phyloP scores from a whole-genome alignment of 1,139 yeast genomes.

The Tardiomyces depauwii region DNA sequence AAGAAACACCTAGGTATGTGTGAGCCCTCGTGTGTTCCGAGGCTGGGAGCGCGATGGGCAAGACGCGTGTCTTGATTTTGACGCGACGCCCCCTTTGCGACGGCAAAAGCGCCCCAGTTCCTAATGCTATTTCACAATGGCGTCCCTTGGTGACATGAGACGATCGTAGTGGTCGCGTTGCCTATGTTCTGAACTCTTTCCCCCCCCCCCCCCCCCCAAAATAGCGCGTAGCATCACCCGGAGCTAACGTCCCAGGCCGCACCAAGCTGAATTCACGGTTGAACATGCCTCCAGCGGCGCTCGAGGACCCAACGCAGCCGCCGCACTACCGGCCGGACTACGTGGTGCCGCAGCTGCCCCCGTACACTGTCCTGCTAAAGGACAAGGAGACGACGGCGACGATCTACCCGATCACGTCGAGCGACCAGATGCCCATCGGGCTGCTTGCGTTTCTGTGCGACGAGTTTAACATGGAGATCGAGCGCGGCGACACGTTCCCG shows the following conservation, averaged over 20 bases:
- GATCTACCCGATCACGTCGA: slow-evolving; percentile 67
- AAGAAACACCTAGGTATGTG: not conserved
- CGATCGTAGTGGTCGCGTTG: not conserved
- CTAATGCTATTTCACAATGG: too few relatives aligned
- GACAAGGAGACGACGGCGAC: slow-evolving; percentile 92
- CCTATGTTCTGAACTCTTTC: not conserved
- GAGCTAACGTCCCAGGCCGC: too few relatives aligned
- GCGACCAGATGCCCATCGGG: slow-evolving; percentile 59
- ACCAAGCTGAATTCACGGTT: not conserved
- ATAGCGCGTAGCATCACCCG: slow-evolving; percentile 9
- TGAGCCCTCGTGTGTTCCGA: not conserved
- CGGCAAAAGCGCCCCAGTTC: too few relatives aligned
- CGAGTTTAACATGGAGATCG: slow-evolving; percentile 88
- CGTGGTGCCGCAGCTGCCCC: slow-evolving; percentile 16
- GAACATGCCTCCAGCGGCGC: slow-evolving; percentile 23
- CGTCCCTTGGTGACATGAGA: not conserved
- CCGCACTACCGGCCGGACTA: slow-evolving; percentile 33
- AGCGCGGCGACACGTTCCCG: slow-evolving; percentile 79
- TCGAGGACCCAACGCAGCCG: slow-evolving; percentile 33
- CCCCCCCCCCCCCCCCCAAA: too few relatives aligned
- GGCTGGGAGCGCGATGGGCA: not conserved
- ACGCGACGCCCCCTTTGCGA: too few relatives aligned
- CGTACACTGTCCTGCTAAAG: slow-evolving; percentile 58
- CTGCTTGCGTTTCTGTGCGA: slow-evolving; percentile 73
- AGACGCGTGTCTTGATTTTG: not conserved